Evolutionary conservation across 108 stramenopile species (phyloP).

Genomic region (Mediolabrus comicus): DNA sequence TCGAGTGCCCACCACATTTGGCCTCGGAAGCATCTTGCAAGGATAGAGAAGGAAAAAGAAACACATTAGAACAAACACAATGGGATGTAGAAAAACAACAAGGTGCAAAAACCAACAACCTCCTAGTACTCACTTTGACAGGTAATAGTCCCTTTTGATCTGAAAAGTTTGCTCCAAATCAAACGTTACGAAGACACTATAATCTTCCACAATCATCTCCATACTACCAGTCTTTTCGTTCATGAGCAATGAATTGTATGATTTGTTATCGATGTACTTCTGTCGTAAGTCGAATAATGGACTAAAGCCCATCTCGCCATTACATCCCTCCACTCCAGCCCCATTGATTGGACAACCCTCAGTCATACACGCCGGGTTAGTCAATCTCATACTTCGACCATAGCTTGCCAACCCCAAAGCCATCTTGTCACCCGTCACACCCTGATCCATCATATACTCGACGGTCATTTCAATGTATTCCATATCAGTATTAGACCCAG

Average conservation of each 20-base stretch:
- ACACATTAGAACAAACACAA: neutral
- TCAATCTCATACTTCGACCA: slow-evolving; percentile 28
- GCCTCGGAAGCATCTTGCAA: slow-evolving; percentile 37
- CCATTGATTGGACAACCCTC: slow-evolving; percentile 34
- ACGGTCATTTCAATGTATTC: slow-evolving; percentile 14
- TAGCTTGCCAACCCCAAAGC: slow-evolving; percentile 39
- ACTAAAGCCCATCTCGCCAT: slow-evolving; percentile 30
- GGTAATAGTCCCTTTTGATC: slow-evolving; percentile 27
- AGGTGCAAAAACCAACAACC: neutral
- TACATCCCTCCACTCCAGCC: slow-evolving; percentile 23
- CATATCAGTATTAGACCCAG: slow-evolving; percentile 42
- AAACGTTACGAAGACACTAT: slow-evolving; percentile 29
- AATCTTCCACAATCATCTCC: slow-evolving; percentile 37
- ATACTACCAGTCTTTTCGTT: slow-evolving; percentile 37
- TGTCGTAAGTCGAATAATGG: slow-evolving; percentile 36
- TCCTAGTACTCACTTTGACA: slow-evolving; percentile 26
- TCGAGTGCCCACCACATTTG: slow-evolving; percentile 52
- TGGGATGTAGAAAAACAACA: neutral
- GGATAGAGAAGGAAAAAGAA: neutral
- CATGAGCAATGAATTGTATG: slow-evolving; percentile 23
- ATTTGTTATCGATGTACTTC: slow-evolving; percentile 20
- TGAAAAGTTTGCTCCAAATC: slow-evolving; percentile 33
- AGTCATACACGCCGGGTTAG: slow-evolving; percentile 19
- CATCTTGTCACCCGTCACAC: slow-evolving; percentile 17
- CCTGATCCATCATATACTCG: slow-evolving; percentile 14